Base-by-base conservation (phyloP, 1,139 yeast genomes). In the Lodderomyces margitis region DNA sequence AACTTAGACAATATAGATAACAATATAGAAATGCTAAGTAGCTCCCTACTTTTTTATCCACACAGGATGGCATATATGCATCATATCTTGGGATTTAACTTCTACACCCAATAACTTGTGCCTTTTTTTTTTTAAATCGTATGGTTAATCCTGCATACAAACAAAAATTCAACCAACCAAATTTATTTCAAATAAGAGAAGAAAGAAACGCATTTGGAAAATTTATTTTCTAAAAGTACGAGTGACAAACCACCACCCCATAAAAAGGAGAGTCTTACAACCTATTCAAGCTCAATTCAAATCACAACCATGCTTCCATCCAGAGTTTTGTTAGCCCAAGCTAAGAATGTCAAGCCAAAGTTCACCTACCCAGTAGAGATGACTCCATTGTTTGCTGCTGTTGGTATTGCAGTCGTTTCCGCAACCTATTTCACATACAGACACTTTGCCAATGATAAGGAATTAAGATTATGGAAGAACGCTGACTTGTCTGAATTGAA, bases 391-490 rank as follows among this genome's bases (percentile, higher is more conserved):
- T 71, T 72, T 47, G 74, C 71, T 70, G 75, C 75, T 40, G 64
- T 66, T 32, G 86, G 82, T 56, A 81, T 82, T 46, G 92, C 92
- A 37, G 57, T 80, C 56, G 61, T 64, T 47, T 84, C 92, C 24
- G 89, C 83, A 48, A 53, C 67, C 50, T 84, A 65, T 70, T 85
- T 85, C 76, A 71, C 87, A 41, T 79, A 80, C 70, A 84, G 83
- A 74, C 87, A 85, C 64, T 69, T 85, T 53, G 74, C 80, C 45
- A 70, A 78, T 57, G 92, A 84, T 64, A 68, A 64, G 47, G 74
- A 83, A 53, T 75, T 85, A 63, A 82, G 88, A 73, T 72, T 85
- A 54, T 77, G 84, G 72, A 79, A 81, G 67, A 80, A 79, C 67
- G 81, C 94, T 52, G 54, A 73, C 58, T 68, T 73, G 60, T 72